These are phyloP conservation scores for Trichosanthes cucumerina DNA, from an alignment of 306 rosid species.

Conservation along the genomic window DNA sequence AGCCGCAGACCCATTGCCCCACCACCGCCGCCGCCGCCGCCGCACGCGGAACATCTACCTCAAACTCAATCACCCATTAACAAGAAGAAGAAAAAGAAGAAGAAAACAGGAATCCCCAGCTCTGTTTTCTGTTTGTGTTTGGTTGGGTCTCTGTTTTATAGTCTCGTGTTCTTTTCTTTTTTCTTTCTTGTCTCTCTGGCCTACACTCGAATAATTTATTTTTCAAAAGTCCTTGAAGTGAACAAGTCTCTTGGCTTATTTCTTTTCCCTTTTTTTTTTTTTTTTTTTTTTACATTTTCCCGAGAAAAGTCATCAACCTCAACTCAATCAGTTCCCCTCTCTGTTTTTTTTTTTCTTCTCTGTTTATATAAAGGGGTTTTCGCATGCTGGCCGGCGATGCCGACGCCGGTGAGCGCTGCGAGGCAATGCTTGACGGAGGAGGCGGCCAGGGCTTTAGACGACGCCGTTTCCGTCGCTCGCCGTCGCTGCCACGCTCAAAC, in stretches of 20 bases:
- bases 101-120: background rate
- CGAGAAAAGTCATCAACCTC: slow-evolving; percentile 15
- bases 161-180: background rate
- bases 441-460: slow-evolving; percentile 76
- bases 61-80: background rate
- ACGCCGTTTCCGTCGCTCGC: slow-evolving; percentile 75
- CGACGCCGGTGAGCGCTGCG: slow-evolving; percentile 91
- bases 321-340: background rate
- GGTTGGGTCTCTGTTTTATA: background rate
- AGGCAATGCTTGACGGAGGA: slow-evolving; percentile 91
- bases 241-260: slow-evolving; percentile 7
- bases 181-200: slow-evolving; percentile 12
- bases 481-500: slow-evolving; percentile 79
- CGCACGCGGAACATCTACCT: background rate
- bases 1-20: background rate
- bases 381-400: slow-evolving; percentile 95
- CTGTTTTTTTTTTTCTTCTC: background rate
- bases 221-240: slow-evolving; percentile 17
- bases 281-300: background rate
- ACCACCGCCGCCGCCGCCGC: background rate
- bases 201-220: slow-evolving; percentile 23
- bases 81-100: background rate
- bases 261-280: slow-evolving; percentile 8
- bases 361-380: background rate
- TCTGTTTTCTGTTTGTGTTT: background rate